Base-by-base conservation (phyloP, 2,329 filamentous ascomycete genomes). In the Aspergillus niger region DNA sequence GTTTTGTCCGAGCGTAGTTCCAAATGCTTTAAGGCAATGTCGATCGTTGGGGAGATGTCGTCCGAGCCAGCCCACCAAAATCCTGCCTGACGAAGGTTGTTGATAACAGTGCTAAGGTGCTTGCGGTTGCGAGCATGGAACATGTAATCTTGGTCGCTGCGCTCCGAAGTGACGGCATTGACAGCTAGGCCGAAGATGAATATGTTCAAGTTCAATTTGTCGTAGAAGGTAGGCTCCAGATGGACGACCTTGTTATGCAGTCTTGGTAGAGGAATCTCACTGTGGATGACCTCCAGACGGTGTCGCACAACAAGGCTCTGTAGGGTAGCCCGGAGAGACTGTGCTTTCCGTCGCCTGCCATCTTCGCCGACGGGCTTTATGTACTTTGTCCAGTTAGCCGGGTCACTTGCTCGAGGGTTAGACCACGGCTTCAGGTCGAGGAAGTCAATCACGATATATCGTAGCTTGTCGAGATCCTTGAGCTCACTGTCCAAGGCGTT, bases 161-260 rank as follows among this genome's bases (percentile, higher is more conserved):
- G 83, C 70, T 97, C 91, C 5, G 92, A 97, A 24, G 93, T 93
- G 0, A 98, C 87, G 0, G 92, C 88, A 71, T 98, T 98, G 65
- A 91, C 89, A 2, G 91, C 88, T 50, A 97, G 86, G 71, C 91
- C 87, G 76, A 95, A 90, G 0, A 91, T 85, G 70, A 97, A 97
- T 1, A 96, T 77, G 66, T 97, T 97, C 26, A 93, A 82, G 0
- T 89, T 91, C 8, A 97, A 75, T 69, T 88, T 91, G 74, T 97
- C 93, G 70, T 94, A 92, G 68, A 89, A 91, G 1, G 89, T 94
- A 0, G 92, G 92, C 63, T 95, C 86, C 1, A 97, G 81, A 57
- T 89, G 83, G 0, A 95, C 84, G 1, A 91, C 80, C 50, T 85
- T 87, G 70, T 96, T 90, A 43, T 87, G 78, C 3, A 97, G 83